These are phyloP conservation scores for Starmera dryadoides DNA, from an alignment of 805 yeast species.

Conservation along the genomic window DNA sequence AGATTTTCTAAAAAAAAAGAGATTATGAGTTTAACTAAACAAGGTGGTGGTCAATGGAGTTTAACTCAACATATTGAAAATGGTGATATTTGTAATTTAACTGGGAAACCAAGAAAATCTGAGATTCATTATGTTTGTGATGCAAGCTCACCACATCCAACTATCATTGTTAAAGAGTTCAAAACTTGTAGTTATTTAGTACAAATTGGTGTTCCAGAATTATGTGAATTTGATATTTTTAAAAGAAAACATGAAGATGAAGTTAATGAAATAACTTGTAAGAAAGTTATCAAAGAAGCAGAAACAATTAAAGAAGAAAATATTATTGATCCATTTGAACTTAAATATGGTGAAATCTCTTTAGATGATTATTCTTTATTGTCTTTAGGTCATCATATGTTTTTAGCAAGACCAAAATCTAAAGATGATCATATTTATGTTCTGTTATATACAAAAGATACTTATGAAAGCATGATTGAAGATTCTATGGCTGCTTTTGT, in stretches of 20 bases:
- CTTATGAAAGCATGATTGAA: not conserved
- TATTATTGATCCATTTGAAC: not conserved
- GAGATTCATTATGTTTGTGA: conserved; percentile 18
- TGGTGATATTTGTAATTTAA: conserved; percentile 20
- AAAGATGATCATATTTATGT: not conserved
- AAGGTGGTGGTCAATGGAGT: conserved; percentile 7
- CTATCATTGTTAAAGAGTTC: conserved; percentile 11
- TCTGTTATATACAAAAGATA: not conserved
- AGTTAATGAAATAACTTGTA: conserved; percentile 1
- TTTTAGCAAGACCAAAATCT: not conserved
- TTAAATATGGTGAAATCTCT: not conserved
- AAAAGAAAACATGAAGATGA: conserved; percentile 1
- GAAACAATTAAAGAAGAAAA: not conserved
- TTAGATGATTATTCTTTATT: not conserved
- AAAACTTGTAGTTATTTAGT: conserved; percentile 17
- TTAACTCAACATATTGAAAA: conserved; percentile 6
- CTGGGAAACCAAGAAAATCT: conserved; percentile 13
- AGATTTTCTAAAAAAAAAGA: not conserved
- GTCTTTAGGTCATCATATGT: not conserved
- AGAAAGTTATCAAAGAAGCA: not conserved
- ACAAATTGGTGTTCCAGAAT: conserved; percentile 12
- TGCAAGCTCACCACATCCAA: conserved; percentile 2
- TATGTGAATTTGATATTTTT: conserved; percentile 16
- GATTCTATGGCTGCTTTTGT: not conserved
- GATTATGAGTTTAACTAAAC: conserved; percentile 3